These are phyloP conservation scores for Pisolithus microcarpus DNA, from an alignment of 768 basidiomycete species.

Conservation along the genomic window DNA sequence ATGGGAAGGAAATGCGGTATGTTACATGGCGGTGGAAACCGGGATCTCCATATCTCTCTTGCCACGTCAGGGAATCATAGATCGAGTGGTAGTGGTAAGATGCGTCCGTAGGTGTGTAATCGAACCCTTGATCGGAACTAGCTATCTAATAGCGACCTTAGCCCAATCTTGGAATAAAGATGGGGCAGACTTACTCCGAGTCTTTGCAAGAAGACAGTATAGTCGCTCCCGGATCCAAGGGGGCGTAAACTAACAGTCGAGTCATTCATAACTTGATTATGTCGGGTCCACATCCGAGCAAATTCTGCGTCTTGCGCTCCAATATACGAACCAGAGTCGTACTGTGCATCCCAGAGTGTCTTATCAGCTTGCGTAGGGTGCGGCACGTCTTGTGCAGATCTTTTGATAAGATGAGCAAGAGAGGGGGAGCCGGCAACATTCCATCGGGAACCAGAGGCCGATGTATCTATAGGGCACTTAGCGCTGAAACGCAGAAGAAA, in stretches of 20 bases:
- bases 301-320: conserved; percentile 38
- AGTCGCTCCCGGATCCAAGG: conserved; percentile 87
- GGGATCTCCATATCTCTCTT: conserved; percentile 69
- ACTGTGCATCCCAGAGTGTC: conserved; percentile 53
- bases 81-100: conserved; percentile 73
- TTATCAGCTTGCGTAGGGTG: conserved; percentile 46
- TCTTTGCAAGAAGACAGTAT: conserved; percentile 84
- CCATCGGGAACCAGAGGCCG: conserved; percentile 53
- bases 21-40: conserved; percentile 67
- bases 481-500: conserved; percentile 2
- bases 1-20: conserved; percentile 1
- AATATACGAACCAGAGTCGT: conserved; percentile 47
- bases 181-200: conserved; percentile 43
- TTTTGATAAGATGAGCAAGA: conserved; percentile 50
- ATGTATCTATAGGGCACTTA: conserved; percentile 35
- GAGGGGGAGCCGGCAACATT: conserved; percentile 50
- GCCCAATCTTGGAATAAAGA: background rate
- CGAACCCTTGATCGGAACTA: conserved; percentile 28
- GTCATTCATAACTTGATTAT: conserved; percentile 24
- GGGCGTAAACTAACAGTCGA: conserved; percentile 41
- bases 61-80: conserved; percentile 68
- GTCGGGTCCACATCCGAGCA: conserved; percentile 32
- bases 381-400: conserved; percentile 46
- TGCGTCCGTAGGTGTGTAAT: conserved; percentile 41
- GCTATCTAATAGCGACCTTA: conserved; percentile 22